A percentile compares a stretch with the other conserved stretches of the same genome.
phyloP scores from a whole-genome alignment of 139 green algal species.

The Chlorella sp. region DNA sequence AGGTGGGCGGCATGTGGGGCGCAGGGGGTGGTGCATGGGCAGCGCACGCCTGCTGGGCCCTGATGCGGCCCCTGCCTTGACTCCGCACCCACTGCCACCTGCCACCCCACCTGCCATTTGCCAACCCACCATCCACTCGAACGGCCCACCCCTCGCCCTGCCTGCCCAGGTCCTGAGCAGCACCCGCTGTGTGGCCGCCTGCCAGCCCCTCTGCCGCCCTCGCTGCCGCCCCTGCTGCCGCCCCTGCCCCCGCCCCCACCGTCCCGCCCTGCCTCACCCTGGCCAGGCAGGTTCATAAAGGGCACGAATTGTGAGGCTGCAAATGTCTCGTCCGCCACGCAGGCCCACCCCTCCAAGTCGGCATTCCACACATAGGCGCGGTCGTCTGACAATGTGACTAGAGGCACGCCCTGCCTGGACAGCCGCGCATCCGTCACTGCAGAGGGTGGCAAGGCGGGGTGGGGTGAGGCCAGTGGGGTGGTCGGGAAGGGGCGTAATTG shows the following conservation, averaged over 20 bases:
- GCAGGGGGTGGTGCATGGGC: background rate
- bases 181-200: no score
- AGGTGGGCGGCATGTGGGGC: background rate
- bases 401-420: constrained; percentile 51
- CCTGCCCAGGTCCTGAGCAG: no score
- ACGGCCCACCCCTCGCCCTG: no score
- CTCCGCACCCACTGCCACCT: background rate
- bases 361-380: constrained; percentile 67
- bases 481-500: background rate
- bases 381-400: constrained; percentile 66
- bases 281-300: constrained; percentile 1
- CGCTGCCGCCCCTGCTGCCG: background rate
- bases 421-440: constrained; percentile 52
- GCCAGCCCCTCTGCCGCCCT: no score
- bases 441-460: background rate
- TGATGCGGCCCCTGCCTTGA: background rate
- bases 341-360: constrained; percentile 65
- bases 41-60: background rate
- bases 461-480: background rate
- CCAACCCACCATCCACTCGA: background rate
- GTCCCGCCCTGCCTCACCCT: background rate
- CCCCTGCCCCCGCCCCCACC: background rate
- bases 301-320: constrained; percentile 51
- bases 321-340: constrained; percentile 70
- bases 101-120: background rate